Conservation (phyloP, 352 stramenopile genomes). For the Phytophthora gonapodyides region DNA sequence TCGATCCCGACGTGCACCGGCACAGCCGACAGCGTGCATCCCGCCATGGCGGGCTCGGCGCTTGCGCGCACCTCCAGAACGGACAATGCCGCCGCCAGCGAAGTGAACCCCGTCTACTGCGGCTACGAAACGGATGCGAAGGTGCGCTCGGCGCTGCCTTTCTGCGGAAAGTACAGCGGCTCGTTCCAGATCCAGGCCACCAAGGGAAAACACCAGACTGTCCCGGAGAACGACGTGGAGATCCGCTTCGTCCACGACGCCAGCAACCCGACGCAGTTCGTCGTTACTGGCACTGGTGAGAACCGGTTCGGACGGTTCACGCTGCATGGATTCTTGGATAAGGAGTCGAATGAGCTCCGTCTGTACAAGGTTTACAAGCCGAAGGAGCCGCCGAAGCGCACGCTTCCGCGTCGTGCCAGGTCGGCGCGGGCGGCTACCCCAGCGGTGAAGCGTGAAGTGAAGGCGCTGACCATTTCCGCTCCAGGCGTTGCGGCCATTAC, state of each 20-base stretch:
- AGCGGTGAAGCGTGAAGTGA: conserved; percentile 42
- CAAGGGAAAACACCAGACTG: conserved; percentile 84
- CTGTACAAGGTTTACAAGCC: conserved; percentile 90
- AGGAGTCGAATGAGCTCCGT: conserved; percentile 75
- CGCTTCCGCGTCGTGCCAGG: conserved; percentile 58
- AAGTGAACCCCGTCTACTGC: conserved; percentile 65
- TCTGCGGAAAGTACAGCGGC: conserved; percentile 81
- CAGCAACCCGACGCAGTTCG: conserved; percentile 64
- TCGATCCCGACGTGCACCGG: conserved; percentile 52
- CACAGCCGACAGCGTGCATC: conserved; percentile 46
- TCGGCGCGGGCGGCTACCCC: conserved; percentile 26
- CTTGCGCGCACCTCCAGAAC: conserved; percentile 58
- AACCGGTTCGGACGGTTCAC: conserved; percentile 83
- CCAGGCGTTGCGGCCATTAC: conserved; percentile 31
- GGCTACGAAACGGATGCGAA: conserved; percentile 66
- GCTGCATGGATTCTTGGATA: conserved; percentile 74
- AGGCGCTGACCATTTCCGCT: conserved; percentile 40
- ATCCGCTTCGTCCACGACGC: conserved; percentile 85
- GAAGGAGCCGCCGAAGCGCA: conserved; percentile 79
- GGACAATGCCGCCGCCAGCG: conserved; percentile 41
- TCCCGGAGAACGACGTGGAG: conserved; percentile 78
- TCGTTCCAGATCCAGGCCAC: conserved; percentile 88
- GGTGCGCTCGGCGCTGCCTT: conserved; percentile 74
- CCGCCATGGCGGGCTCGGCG: conserved; percentile 46
- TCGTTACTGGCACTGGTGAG: conserved; percentile 71